Percentiles rank a stretch among this genome's conserved stretches.
Conservation (phyloP, 192 early-diverging fungal genomes). For the Linnemannia exigua region DNA sequence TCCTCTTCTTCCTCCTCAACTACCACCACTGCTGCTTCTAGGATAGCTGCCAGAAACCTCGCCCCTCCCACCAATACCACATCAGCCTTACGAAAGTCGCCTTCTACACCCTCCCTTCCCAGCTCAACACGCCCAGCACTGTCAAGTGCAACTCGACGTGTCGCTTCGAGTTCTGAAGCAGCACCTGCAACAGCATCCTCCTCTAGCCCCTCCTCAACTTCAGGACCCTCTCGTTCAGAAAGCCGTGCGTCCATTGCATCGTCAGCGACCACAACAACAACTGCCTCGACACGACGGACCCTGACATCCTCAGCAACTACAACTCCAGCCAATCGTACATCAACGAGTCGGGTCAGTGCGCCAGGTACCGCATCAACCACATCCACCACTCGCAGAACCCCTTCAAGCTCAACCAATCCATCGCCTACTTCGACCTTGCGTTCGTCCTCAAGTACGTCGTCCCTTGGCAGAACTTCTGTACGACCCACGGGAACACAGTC, state of each 20-base stretch:
- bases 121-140: neutral
- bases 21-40: conserved; percentile 2
- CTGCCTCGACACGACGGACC: neutral
- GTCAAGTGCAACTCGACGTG: conserved; percentile 21
- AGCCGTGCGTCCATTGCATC: conserved; percentile 33
- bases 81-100: conserved; percentile 33
- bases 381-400: conserved; percentile 12
- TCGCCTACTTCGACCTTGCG: conserved; percentile 33
- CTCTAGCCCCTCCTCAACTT: conserved; percentile 14
- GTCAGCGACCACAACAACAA: conserved; percentile 12
- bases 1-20: neutral
- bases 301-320: neutral
- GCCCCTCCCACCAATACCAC: neutral
- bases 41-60: neutral
- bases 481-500: conserved; percentile 24
- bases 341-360: conserved; percentile 5
- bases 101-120: conserved; percentile 38
- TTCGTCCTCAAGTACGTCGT: conserved; percentile 13
- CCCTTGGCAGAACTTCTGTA: conserved; percentile 8
- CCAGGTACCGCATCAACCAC: neutral
- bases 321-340: neutral
- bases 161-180: conserved; percentile 39
- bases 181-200: neutral
- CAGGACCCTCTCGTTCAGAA: conserved; percentile 7
- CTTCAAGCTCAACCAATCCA: conserved; percentile 22